Conservation (phyloP, 306 rosid species). For the Prunus fruticosa region DNA sequence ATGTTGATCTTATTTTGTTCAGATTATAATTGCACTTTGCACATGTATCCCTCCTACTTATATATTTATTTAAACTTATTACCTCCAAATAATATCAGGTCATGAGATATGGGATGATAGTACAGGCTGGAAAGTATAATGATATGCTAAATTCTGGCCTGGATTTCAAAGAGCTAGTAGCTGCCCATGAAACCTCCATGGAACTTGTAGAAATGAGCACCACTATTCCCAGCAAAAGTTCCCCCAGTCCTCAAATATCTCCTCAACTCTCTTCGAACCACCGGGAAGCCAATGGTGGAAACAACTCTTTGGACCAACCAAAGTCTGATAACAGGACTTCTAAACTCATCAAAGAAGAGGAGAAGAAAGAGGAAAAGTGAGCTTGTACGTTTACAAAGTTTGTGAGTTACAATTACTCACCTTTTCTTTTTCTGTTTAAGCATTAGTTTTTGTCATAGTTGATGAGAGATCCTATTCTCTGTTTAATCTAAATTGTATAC, state of each 20-base stretch:
- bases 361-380: conserved; percentile 82
- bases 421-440: neutral
- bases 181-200: conserved; percentile 91
- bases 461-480: neutral
- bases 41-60: neutral
- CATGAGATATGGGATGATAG: conserved; percentile 79
- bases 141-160: conserved; percentile 56
- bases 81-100: conserved; percentile 40
- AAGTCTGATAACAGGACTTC: conserved; percentile 52
- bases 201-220: conserved; percentile 79
- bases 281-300: conserved; percentile 50
- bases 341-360: conserved; percentile 91
- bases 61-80: neutral
- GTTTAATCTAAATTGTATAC: neutral
- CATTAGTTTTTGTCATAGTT: neutral
- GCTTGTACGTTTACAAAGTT: conserved; percentile 61
- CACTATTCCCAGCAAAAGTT: conserved; percentile 30
- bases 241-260: conserved; percentile 32
- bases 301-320: conserved; percentile 47
- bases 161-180: conserved; percentile 77
- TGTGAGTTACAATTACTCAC: neutral
- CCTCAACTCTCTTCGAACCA: conserved; percentile 29
- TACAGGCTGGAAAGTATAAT: conserved; percentile 75
- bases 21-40: conserved; percentile 12
- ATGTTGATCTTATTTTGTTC: conserved; percentile 79